Conservation (phyloP, 2,329 filamentous ascomycete genomes). For the Torrubiellomyces zombiae region DNA sequence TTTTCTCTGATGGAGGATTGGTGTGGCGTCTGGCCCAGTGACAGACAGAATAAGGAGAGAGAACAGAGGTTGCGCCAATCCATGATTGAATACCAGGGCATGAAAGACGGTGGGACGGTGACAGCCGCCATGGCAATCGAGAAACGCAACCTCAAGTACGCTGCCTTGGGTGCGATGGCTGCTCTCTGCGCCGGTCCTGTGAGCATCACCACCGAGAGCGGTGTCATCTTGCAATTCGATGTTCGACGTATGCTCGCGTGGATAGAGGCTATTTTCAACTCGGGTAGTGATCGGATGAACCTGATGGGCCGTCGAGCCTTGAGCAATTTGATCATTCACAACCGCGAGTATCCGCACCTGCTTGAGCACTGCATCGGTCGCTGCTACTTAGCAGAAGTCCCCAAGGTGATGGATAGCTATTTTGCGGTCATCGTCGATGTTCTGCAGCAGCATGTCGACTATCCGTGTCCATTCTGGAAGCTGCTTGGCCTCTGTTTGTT, state of each 20-base stretch:
- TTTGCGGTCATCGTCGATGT: conserved; percentile 86
- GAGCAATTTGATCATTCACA: conserved; percentile 79
- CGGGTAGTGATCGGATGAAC: conserved; percentile 81
- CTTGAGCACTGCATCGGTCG: conserved; percentile 80
- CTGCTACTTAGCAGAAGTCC: conserved; percentile 68
- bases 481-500: conserved; percentile 77
- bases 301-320: conserved; percentile 75
- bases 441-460: conserved; percentile 65
- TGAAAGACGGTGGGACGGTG: conserved; percentile 58
- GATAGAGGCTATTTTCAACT: conserved; percentile 90
- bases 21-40: conserved; percentile 94
- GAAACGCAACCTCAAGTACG: conserved; percentile 78
- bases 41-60: conserved; percentile 60
- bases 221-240: conserved; percentile 79
- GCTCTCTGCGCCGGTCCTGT: conserved; percentile 76
- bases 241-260: conserved; percentile 83
- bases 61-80: conserved; percentile 81
- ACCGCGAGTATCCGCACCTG: conserved; percentile 70
- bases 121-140: conserved; percentile 94
- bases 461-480: conserved; percentile 79
- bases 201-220: conserved; percentile 74
- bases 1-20: conserved; percentile 98
- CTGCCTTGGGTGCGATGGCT: conserved; percentile 90
- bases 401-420: conserved; percentile 85
- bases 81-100: conserved; percentile 61